These are phyloP conservation scores for Soucietia sequanensis DNA, from an alignment of 805 yeast genomes.

Conservation along the genomic window DNA sequence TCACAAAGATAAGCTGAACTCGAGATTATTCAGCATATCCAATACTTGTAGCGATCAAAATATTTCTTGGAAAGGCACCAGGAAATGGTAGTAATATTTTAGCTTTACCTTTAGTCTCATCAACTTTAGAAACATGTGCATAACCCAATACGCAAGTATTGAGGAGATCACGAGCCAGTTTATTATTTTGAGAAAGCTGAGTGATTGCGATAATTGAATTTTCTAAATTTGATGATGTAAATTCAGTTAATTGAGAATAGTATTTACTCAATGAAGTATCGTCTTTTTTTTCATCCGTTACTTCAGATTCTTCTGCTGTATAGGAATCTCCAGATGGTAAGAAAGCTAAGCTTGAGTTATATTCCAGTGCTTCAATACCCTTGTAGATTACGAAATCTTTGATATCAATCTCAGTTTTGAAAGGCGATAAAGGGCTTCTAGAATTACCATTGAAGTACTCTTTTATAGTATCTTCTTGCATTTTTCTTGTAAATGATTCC, in stretches of 20 bases:
- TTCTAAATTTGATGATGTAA: slow-evolving; percentile 56
- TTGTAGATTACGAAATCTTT: slow-evolving; percentile 59
- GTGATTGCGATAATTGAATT: slow-evolving; percentile 72
- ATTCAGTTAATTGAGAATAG: slow-evolving; percentile 37
- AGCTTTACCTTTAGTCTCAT: slow-evolving; percentile 67
- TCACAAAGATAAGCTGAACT: neutral
- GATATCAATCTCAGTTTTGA: slow-evolving; percentile 71
- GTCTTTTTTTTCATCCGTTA: slow-evolving; percentile 16
- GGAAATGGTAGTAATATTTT: slow-evolving; percentile 85
- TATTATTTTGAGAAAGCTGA: slow-evolving; percentile 33
- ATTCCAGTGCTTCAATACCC: slow-evolving; percentile 49
- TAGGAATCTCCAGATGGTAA: slow-evolving; percentile 44
- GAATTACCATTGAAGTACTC: slow-evolving; percentile 87
- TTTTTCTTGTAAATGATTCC: slow-evolving; percentile 62
- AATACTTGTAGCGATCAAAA: slow-evolving; percentile 70
- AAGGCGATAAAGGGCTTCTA: slow-evolving; percentile 73
- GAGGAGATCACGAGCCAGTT: slow-evolving; percentile 48
- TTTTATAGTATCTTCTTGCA: slow-evolving; percentile 74
- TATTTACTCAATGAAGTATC: slow-evolving; percentile 33
- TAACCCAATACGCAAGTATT: slow-evolving; percentile 73
- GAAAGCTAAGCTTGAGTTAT: slow-evolving; percentile 34
- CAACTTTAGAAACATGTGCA: slow-evolving; percentile 68
- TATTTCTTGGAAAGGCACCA: slow-evolving; percentile 74
- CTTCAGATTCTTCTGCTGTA: slow-evolving; percentile 30
- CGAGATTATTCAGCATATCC: slow-evolving; percentile 74